A percentile compares a stretch with the other conserved stretches of the same genome.
Conservation (phyloP, 2,329 filamentous ascomycete species). For the Aspergillus sp. region DNA sequence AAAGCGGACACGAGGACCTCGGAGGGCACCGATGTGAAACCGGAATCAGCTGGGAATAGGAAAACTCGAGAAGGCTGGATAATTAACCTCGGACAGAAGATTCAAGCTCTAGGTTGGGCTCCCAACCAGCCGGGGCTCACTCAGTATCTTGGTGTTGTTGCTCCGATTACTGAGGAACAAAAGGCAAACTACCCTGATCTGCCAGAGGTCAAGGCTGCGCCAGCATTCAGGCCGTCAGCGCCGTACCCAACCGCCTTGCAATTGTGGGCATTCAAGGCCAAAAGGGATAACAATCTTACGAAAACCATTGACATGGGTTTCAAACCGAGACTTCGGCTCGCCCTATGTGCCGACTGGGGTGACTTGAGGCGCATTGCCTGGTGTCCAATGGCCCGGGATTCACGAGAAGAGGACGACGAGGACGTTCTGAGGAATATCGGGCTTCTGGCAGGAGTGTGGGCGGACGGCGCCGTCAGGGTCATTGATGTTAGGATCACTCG, state of each 20-base stretch:
- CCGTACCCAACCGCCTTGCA: constrained; percentile 45
- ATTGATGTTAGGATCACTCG: constrained; percentile 39
- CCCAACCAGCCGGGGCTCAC: constrained; percentile 34
- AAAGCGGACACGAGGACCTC: constrained; percentile 1
- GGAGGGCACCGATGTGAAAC: constrained; percentile 2
- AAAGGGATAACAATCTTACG: constrained; percentile 17
- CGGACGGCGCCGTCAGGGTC: constrained; percentile 49
- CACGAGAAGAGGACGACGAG: constrained; percentile 21
- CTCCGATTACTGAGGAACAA: constrained; percentile 30
- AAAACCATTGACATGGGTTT: constrained; percentile 35
- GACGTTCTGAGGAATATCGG: constrained; percentile 33
- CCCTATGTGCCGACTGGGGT: constrained; percentile 51
- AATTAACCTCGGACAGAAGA: constrained; percentile 45
- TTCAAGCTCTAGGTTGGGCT: constrained; percentile 44
- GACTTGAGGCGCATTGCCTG: constrained; percentile 47
- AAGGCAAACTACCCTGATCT: constrained; percentile 20
- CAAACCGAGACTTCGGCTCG: constrained; percentile 39
- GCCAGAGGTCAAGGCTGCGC: constrained; percentile 27
- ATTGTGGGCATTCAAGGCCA: constrained; percentile 48
- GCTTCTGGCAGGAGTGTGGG: constrained; percentile 48
- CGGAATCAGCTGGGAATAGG: constrained; percentile 7
- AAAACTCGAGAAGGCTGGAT: constrained; percentile 42
- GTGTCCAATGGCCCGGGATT: constrained; percentile 40
- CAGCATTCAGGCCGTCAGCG: constrained; percentile 43
- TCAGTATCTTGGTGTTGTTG: constrained; percentile 49